Evolutionary conservation across 2,329 filamentous ascomycete genomes (phyloP).

Genomic region (Verticillium nonalfalfae): DNA sequence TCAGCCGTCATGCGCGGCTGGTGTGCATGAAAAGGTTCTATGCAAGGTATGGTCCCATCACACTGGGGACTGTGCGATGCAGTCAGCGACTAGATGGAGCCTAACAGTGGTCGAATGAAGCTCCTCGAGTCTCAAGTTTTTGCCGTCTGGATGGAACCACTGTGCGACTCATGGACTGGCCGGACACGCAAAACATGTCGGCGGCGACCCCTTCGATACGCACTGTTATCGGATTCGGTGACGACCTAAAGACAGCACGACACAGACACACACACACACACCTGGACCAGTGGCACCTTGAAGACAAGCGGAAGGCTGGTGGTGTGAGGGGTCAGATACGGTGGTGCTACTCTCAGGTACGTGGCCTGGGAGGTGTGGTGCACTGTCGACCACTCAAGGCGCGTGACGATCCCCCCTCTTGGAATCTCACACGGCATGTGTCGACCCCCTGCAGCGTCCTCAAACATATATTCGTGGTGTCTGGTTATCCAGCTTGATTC

Average conservation of each 20-base stretch:
- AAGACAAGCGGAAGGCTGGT: background rate
- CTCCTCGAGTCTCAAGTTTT: background rate
- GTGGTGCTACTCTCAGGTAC: background rate
- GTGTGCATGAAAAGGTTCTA: background rate
- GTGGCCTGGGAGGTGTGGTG: background rate
- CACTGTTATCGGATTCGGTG: background rate
- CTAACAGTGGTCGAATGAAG: background rate
- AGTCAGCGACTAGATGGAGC: no score
- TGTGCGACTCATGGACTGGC: background rate
- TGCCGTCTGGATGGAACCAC: background rate
- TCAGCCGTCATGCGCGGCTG: background rate
- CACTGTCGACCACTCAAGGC: background rate
- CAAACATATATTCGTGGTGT: constrained; percentile 13
- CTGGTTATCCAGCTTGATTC: background rate
- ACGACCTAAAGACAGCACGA: no score
- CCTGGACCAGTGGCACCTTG: no score
- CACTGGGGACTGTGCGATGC: background rate
- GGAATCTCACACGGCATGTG: background rate
- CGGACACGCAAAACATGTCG: background rate
- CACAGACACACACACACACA: no score
- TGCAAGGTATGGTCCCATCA: background rate
- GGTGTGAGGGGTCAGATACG: background rate
- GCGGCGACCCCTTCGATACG: background rate
- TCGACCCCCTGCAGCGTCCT: constrained; percentile 14
- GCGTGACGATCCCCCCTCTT: constrained; percentile 7